A percentile compares a stretch with the other conserved stretches of the same genome.
Conservation (phyloP, 345 rosid genomes). For the Trapa bicornis region DNA sequence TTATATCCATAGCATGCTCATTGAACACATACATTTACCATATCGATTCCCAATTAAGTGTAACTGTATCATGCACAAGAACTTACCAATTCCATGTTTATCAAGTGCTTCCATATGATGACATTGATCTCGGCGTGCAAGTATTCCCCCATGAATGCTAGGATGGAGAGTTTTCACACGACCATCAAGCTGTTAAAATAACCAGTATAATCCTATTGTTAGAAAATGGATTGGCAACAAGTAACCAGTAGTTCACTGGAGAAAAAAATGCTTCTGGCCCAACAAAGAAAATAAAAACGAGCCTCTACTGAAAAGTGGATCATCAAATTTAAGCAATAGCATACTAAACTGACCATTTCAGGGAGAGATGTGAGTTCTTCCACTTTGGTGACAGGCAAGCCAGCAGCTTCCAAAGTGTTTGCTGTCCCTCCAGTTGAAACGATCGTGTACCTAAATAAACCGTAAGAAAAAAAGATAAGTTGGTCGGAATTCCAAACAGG, state of each 20-base stretch:
- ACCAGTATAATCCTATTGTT: not conserved
- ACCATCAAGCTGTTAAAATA: conserved; percentile 62
- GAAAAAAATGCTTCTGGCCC: too few relatives aligned
- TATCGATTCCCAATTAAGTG: not conserved
- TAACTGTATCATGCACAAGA: not conserved
- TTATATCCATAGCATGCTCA: not conserved
- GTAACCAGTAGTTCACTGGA: not conserved
- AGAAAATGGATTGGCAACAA: not conserved
- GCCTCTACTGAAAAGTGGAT: not conserved
- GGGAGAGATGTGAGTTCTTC: conserved; percentile 76
- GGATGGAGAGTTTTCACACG: conserved; percentile 94
- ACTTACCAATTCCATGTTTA: conserved; percentile 67
- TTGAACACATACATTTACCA: not conserved
- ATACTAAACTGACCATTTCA: conserved; percentile 48
- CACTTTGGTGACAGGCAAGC: conserved; percentile 83
- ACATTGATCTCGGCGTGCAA: conserved; percentile 72
- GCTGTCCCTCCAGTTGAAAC: conserved; percentile 99
- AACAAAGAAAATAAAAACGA: not conserved
- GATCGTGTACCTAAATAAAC: conserved; percentile 48
- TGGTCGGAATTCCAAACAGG: not conserved
- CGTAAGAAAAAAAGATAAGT: not conserved
- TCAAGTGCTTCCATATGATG: conserved; percentile 87
- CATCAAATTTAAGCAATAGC: not conserved
- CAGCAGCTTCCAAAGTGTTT: conserved; percentile 56
- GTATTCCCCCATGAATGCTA: conserved; percentile 80